Evolutionary conservation across 179 eudicot species (phyloP).

Genomic region (Heliamphora pulchella): DNA sequence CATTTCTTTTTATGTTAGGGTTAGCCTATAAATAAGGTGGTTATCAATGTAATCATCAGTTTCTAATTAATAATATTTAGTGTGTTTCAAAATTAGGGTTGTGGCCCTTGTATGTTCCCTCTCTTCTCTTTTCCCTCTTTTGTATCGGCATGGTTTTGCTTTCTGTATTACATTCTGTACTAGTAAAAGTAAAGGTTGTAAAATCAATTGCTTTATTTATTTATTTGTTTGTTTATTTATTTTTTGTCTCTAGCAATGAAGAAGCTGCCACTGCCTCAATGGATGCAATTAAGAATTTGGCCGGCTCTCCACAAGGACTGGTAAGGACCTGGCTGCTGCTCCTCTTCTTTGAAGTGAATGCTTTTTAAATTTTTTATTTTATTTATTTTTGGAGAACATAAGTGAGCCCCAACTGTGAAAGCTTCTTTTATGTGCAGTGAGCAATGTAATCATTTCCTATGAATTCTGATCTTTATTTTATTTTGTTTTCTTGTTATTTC

Average conservation of each 20-base stretch:
- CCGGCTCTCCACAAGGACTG: constrained; percentile 52
- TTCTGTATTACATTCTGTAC: background rate
- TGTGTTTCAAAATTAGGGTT: too few species aligned
- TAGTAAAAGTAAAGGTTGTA: background rate
- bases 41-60: too few species aligned
- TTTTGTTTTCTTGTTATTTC: constrained; percentile 1
- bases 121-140: background rate
- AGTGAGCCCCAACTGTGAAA: background rate
- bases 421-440: background rate
- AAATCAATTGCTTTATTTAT: background rate
- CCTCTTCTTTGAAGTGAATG: constrained; percentile 2
- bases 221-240: too few species aligned
- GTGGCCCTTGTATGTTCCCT: too few species aligned
- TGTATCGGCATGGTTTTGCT: background rate
- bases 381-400: background rate
- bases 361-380: background rate
- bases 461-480: constrained; percentile 9
- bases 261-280: constrained; percentile 69
- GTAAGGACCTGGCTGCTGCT: constrained; percentile 35
- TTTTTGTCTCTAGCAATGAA: constrained; percentile 55
- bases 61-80: too few species aligned
- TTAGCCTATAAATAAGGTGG: too few species aligned
- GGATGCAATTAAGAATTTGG: constrained; percentile 66
- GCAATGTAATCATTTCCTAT: background rate
- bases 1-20: too few species aligned